Percentiles rank a stretch among this genome's conserved stretches.
Conservation (phyloP, 768 basidiomycete genomes). For the Vishniacozyma victoriae region DNA sequence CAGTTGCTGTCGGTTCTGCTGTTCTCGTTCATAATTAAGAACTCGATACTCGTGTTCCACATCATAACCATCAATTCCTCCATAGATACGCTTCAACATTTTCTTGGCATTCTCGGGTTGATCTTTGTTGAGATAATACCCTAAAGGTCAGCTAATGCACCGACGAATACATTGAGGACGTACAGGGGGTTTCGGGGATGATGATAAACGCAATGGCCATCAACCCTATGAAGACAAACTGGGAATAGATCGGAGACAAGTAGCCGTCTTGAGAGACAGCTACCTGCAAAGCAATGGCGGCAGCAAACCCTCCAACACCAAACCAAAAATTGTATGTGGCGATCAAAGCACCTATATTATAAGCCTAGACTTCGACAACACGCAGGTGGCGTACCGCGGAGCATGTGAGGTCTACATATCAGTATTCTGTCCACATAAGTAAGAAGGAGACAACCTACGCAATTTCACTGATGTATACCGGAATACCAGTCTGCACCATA, state of each 20-base stretch:
- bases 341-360: no score
- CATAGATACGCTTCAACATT: slow-evolving; percentile 6
- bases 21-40: not conserved
- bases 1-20: not conserved
- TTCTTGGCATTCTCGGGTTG: slow-evolving; percentile 14
- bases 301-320: slow-evolving; percentile 4
- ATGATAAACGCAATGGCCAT: slow-evolving; percentile 13
- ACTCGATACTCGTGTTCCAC: slow-evolving; percentile 5
- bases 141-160: slow-evolving; percentile 1
- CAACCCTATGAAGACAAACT: slow-evolving; percentile 19
- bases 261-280: not conserved
- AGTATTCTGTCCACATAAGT: not conserved
- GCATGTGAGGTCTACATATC: not conserved
- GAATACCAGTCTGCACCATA: slow-evolving; percentile 19
- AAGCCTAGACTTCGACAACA: no score
- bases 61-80: slow-evolving; percentile 16
- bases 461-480: slow-evolving; percentile 25
- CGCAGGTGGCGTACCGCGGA: no score
- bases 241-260: slow-evolving; percentile 16
- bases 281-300: slow-evolving; percentile 4
- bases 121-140: slow-evolving; percentile 19
- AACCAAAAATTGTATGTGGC: not conserved
- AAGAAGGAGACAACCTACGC: slow-evolving; percentile 1
- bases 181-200: slow-evolving; percentile 15
- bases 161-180: not conserved